Percentiles rank a stretch among this genome's conserved stretches.
Evolutionary conservation across 2,329 filamentous ascomycete species (phyloP).

Genomic region (Clonostachys chloroleuca): DNA sequence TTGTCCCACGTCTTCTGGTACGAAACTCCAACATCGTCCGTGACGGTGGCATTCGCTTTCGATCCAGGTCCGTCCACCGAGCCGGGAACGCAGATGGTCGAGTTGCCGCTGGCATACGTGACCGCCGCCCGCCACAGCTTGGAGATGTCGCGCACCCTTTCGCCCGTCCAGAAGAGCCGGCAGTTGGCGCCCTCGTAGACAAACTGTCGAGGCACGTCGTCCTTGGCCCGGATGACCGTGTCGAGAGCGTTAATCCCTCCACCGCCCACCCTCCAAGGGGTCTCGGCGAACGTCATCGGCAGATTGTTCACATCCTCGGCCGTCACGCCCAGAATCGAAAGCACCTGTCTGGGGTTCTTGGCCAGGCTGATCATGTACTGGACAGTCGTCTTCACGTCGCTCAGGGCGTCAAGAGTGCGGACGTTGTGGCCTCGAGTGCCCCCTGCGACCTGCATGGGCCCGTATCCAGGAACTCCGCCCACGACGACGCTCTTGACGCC

Average conservation of each 20-base stretch:
- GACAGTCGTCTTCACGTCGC: too few relatives aligned
- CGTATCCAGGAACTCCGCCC: conserved; percentile 46
- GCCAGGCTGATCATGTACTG: too few relatives aligned
- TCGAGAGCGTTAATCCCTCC: too few relatives aligned
- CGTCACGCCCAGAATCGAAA: too few relatives aligned
- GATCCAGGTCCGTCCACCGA: neutral
- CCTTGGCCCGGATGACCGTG: neutral
- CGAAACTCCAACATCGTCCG: neutral
- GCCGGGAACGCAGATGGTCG: neutral
- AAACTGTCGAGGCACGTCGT: neutral
- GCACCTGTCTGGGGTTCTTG: too few relatives aligned
- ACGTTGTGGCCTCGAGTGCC: conserved; percentile 47
- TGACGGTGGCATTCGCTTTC: neutral
- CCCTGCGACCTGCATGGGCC: conserved; percentile 52
- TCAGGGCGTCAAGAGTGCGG: too few relatives aligned
- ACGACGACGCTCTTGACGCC: conserved; percentile 52
- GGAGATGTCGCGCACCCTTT: neutral
- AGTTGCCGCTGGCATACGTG: neutral
- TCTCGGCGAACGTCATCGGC: too few relatives aligned
- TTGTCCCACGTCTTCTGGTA: neutral
- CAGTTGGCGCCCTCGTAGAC: conserved; percentile 1
- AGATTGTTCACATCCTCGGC: too few relatives aligned
- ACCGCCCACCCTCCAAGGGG: neutral
- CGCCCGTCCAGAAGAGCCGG: neutral
- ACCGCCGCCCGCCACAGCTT: neutral